Conservation (phyloP, 306 rosid genomes). For the Lathyrus aphaca region DNA sequence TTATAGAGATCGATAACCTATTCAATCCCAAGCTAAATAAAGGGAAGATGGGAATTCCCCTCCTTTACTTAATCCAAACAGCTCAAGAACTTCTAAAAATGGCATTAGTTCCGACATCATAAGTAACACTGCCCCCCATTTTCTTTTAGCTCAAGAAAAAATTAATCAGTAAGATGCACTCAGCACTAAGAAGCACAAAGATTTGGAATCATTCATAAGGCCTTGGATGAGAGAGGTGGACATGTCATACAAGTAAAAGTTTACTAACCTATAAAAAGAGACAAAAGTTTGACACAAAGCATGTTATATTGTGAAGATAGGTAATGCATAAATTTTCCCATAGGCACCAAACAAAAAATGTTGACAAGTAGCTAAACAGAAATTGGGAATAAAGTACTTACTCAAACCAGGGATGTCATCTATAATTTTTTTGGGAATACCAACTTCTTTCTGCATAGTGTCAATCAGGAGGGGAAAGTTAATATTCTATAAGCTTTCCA, state of each 20-base stretch:
- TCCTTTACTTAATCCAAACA: conserved; percentile 15
- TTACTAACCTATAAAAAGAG: conserved; percentile 10
- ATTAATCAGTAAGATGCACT: neutral
- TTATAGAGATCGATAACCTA: no score
- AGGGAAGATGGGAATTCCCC: conserved; percentile 15
- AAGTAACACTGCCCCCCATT: conserved; percentile 4
- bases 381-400: conserved; percentile 52
- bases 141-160: conserved; percentile 23
- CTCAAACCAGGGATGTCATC: conserved; percentile 94
- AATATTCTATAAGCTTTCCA: conserved; percentile 23
- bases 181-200: conserved; percentile 17
- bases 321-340: conserved; percentile 30
- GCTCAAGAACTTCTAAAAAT: conserved; percentile 24
- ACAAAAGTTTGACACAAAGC: conserved; percentile 2
- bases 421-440: conserved; percentile 68
- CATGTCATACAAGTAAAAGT: conserved; percentile 24
- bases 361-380: conserved; percentile 22
- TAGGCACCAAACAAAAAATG: conserved; percentile 19
- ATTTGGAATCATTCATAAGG: neutral
- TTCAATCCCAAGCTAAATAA: neutral
- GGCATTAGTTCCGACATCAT: neutral
- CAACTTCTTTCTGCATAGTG: conserved; percentile 82
- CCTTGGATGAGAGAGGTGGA: conserved; percentile 1
- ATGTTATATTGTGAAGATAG: conserved; percentile 27
- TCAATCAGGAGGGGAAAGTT: conserved; percentile 9